These are phyloP conservation scores for Phytophthora sansomeana DNA, from an alignment of 352 stramenopile genomes.

Conservation along the genomic window DNA sequence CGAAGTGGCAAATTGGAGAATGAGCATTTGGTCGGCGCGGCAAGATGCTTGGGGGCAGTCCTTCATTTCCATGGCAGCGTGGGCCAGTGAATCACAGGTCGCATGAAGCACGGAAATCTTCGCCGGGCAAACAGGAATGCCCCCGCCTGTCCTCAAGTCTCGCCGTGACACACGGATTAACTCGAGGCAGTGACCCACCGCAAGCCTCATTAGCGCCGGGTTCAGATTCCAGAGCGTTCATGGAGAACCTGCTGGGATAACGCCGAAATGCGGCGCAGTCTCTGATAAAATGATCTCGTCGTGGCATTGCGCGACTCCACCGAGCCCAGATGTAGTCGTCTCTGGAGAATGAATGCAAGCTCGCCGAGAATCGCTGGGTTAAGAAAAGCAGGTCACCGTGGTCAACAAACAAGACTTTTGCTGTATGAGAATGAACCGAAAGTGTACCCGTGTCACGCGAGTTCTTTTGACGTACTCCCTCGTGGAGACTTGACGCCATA, in stretches of 20 bases:
- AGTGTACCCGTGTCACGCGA: slow-evolving; percentile 5
- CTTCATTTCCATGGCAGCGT: background rate
- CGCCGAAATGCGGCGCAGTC: background rate
- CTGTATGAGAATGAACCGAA: background rate
- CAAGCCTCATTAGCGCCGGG: slow-evolving; percentile 27
- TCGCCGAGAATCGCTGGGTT: background rate
- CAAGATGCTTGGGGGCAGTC: background rate
- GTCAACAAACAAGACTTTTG: background rate
- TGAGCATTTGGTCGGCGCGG: slow-evolving; percentile 21
- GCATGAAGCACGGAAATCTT: slow-evolving; percentile 20
- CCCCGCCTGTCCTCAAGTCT: slow-evolving; percentile 33
- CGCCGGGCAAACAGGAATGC: background rate
- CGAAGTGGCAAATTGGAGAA: slow-evolving; percentile 39
- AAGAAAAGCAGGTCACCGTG: background rate
- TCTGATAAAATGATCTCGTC: no score
- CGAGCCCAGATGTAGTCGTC: background rate
- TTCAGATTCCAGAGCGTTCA: slow-evolving; percentile 33
- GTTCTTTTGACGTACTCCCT: background rate
- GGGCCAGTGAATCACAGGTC: no score
- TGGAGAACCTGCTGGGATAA: background rate
- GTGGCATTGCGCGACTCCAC: no score
- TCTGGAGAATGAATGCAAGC: background rate
- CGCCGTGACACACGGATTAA: slow-evolving; percentile 28
- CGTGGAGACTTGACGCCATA: background rate
- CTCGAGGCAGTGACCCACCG: slow-evolving; percentile 9